Evolutionary conservation across 306 rosid genomes (phyloP), one percentile per base, ranked within the genome.

Genomic region (Cyclanthera cordifolia): DNA sequence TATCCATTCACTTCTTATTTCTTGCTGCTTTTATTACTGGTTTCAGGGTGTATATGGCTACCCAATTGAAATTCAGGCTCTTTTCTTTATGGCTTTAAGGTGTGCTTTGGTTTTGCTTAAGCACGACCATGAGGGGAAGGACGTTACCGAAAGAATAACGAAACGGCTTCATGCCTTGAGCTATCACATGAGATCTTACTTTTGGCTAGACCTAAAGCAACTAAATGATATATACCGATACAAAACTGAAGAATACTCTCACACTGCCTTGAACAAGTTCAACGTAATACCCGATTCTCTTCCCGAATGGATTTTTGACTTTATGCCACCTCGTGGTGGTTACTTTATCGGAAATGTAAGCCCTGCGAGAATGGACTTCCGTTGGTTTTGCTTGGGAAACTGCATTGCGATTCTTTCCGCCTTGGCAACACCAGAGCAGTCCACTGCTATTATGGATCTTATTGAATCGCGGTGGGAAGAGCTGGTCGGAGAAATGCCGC

Each of bases 1-100:
- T 61, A 56, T 56, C 15, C 58, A 15, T 73, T 72, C 34, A 43
- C 47, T 32, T 75, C 58, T 46, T 34, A 32, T 20, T 20, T 53
- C 73, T 72, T 27, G 57, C 61, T 70, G 71, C 45, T 15, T 28
- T 68, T 50, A 28, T 66, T 79, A 20, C 70, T 72, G 69, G 11
- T 79, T 80, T 71, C 80, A 91, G 97, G 97, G 97, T 71, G 97
- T 91, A 51, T 91, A 91, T 78, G 97, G 97, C 19, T 88, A 91
- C 80, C 97, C 97, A 65, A 86, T 91, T 34, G 97, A 91, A 78
- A 91, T 91, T 73, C 96, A 91, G 77, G 90, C 96, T 68, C 86
- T 91, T 69, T 91, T 91, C 87, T 88, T 88, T 83, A 91, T 91
- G 97, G 91, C 96, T 72, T 81, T 91, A 78, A 85, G 90, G 82